Base-by-base conservation (phyloP, 1,284 basidiomycete species). In the Apiotrichum laibachii region DNA sequence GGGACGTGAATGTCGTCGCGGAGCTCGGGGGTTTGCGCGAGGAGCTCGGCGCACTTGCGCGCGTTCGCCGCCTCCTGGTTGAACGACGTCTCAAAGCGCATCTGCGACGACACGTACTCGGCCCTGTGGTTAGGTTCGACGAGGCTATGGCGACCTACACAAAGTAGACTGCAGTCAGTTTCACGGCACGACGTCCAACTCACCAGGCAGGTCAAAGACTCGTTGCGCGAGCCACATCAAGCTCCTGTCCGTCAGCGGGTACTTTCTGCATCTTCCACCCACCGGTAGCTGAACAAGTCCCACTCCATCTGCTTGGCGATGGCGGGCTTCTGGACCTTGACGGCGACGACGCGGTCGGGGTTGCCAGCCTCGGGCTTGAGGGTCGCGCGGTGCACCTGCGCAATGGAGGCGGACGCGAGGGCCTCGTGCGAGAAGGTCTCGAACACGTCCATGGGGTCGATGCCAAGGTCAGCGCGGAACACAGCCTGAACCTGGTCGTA, bases 271-370 rank as follows among this genome's bases (percentile, higher is more conserved):
- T 7, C n/a, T 16, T 1, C 1, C 1, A 61, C 74, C 50, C 62
- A 75, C 71, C 71, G 50, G 61, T 79, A 79, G 15, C 68, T 70
- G 65, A 77, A 77, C 60, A 92, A 77, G 73, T 92, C 90, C 85
- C 86, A 90, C 61, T 89, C 85, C 77, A 90, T 86, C 79, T 95
- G 92, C 67, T 85, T 89, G 53, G 81, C 82, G 18, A 95, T 90
- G 34, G 86, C 88, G 0, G 90, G 91, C 68, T 92, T 93, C 78
- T 94, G 90, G n/a, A 92, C 81, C 78, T 94, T 94, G 63, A 95
- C 91, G 0, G 91, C 92, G 1, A 94, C 91, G 82, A 75, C 65
- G 12, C 39, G 52, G 52, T 65, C 63, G 10, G 63, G 57, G 26
- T 62, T 54, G 0, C 65, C 66, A 33, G 63, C 60, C 26, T 66